Evolutionary conservation across 1,284 basidiomycete species (phyloP).

Genomic region (Apiotrichum siamense): DNA sequence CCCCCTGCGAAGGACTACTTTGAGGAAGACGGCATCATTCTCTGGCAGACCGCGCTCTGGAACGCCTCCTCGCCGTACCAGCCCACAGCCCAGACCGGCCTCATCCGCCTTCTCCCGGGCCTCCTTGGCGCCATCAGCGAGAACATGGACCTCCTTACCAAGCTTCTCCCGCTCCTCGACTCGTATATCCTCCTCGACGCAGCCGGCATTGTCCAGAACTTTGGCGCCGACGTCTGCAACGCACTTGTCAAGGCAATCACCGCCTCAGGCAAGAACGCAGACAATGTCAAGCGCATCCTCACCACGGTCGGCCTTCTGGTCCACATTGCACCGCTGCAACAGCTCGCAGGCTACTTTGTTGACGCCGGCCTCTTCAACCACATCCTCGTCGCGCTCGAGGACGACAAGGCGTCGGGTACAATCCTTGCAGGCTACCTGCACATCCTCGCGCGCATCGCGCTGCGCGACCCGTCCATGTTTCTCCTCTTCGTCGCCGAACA

Average conservation of each 20-base stretch:
- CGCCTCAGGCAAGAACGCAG: conserved; percentile 25
- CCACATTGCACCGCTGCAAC: conserved; percentile 26
- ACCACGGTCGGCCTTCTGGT: conserved; percentile 32
- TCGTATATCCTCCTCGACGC: conserved; percentile 74
- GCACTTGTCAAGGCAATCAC: conserved; percentile 32
- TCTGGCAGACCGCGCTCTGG: conserved; percentile 69
- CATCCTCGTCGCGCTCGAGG: conserved; percentile 40
- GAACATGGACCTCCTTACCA: conserved; percentile 71
- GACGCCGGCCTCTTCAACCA: conserved; percentile 40
- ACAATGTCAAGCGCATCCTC: conserved; percentile 27
- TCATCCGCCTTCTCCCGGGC: conserved; percentile 64
- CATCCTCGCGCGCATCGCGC: conserved; percentile 38
- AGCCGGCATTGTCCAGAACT: conserved; percentile 53
- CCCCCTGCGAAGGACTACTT: conserved; percentile 61
- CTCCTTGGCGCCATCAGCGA: conserved; percentile 58
- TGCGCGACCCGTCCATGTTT: conserved; percentile 38
- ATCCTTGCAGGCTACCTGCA: conserved; percentile 42
- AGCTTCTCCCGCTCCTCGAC: conserved; percentile 63
- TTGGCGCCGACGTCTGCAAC: conserved; percentile 28
- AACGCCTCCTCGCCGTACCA: conserved; percentile 59
- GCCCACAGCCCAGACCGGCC: conserved; percentile 41
- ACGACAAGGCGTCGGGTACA: conserved; percentile 44
- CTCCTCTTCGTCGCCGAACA: conserved; percentile 37
- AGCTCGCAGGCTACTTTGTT: conserved; percentile 33
- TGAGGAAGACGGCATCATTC: conserved; percentile 67